phyloP scores from a whole-genome alignment of 192 early-diverging fungal genomes.

The Phycomyces nitens region DNA sequence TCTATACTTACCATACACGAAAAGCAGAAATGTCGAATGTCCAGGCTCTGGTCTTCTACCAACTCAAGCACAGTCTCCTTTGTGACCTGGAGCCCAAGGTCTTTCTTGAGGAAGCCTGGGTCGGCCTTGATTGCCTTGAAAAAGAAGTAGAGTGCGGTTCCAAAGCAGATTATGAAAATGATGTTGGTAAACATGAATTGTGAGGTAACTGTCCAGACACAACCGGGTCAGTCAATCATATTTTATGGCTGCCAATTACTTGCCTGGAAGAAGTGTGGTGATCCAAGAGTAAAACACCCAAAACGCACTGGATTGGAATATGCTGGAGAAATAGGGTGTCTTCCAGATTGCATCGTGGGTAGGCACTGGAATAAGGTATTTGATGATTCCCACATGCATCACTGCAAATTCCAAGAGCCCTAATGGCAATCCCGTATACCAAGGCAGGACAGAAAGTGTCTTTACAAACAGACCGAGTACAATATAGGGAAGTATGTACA shows the following conservation, averaged over 20 bases:
- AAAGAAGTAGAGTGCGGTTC: slow-evolving; percentile 66
- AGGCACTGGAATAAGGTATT: slow-evolving; percentile 51
- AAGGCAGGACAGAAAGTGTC: slow-evolving; percentile 60
- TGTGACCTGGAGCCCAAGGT: slow-evolving; percentile 38
- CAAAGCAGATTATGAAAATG: slow-evolving; percentile 61
- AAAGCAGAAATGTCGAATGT: slow-evolving; percentile 79
- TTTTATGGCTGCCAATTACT: too few relatives aligned
- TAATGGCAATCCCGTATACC: slow-evolving; percentile 75
- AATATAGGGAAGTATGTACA: slow-evolving; percentile 69
- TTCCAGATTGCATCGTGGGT: slow-evolving; percentile 53
- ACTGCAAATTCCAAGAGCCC: slow-evolving; percentile 45
- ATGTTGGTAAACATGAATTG: slow-evolving; percentile 60
- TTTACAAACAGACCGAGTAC: slow-evolving; percentile 55
- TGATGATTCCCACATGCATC: slow-evolving; percentile 57
- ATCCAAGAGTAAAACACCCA: slow-evolving; percentile 67
- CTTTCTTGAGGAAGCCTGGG: slow-evolving; percentile 77
- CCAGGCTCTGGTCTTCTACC: slow-evolving; percentile 63
- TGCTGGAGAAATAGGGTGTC: slow-evolving; percentile 81
- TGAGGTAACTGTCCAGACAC: slow-evolving; percentile 49
- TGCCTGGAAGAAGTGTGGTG: slow-evolving; percentile 63
- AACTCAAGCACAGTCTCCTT: slow-evolving; percentile 57
- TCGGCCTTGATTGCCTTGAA: slow-evolving; percentile 69
- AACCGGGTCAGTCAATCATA: neutral
- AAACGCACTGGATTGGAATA: slow-evolving; percentile 86
- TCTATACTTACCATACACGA: slow-evolving; percentile 68